A percentile compares a stretch with the other conserved stretches of the same genome.
phyloP scores from a whole-genome alignment of 495 filamentous ascomycete genomes.

The Friedmanniomyces endolithicus region DNA sequence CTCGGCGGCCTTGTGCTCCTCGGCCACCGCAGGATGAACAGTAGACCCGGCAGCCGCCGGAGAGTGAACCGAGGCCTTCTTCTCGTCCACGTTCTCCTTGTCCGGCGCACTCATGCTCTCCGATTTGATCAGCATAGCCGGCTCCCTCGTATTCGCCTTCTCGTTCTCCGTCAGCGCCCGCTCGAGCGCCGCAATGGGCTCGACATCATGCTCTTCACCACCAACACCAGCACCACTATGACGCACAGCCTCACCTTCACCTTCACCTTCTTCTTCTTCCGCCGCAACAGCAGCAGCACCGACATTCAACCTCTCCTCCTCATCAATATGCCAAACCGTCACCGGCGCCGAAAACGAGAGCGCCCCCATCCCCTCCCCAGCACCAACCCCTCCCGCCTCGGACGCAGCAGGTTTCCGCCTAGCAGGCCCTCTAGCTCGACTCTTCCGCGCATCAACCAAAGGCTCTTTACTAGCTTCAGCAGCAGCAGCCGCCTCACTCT shows the following conservation, averaged over 20 bases:
- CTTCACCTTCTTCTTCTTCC: neutral
- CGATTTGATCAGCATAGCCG: neutral
- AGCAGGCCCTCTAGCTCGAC: conserved; percentile 75
- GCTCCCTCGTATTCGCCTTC: conserved; percentile 7
- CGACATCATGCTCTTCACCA: neutral
- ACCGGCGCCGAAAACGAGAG: too few species aligned
- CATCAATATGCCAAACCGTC: conserved; percentile 16
- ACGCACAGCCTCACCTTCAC: neutral
- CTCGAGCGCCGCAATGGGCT: neutral
- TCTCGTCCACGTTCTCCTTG: too few species aligned
- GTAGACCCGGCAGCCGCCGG: neutral
- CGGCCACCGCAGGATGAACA: neutral
- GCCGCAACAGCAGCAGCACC: neutral
- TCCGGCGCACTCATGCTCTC: neutral
- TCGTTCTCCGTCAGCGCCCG: conserved; percentile 4
- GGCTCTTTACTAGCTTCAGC: conserved; percentile 56
- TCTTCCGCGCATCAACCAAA: conserved; percentile 74
- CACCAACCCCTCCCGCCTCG: conserved; percentile 6
- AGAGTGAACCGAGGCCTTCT: neutral
- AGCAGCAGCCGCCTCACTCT: conserved; percentile 24
- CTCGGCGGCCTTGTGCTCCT: neutral
- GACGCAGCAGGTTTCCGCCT: conserved; percentile 52
- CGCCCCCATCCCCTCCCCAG: too few species aligned
- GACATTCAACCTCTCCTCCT: conserved; percentile 13
- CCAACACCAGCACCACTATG: neutral